Evolutionary conservation across 306 rosid species (phyloP).

Genomic region (Acmispon strigosus): DNA sequence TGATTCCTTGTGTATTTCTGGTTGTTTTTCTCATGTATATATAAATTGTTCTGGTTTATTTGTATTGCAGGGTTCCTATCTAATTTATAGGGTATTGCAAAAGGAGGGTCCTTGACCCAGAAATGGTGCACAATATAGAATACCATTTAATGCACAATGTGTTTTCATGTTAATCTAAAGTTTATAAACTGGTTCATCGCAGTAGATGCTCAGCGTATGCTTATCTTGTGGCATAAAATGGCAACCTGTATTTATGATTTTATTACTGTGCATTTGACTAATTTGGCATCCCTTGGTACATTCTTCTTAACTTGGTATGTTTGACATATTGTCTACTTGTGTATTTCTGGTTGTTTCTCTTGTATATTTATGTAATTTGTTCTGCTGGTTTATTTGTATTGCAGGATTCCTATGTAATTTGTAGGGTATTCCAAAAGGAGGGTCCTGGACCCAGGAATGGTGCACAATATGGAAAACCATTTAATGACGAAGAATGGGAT

Average conservation of each 20-base stretch:
- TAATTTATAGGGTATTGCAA: too few relatives aligned
- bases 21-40: too few relatives aligned
- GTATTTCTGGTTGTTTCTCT: background rate
- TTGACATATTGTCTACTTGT: background rate
- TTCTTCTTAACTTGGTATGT: background rate
- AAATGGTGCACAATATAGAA: too few relatives aligned
- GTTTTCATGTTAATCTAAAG: background rate
- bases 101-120: too few relatives aligned
- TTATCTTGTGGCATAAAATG: background rate
- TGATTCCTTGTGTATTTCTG: background rate
- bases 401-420: slow-evolving; percentile 75
- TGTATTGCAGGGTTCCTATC: too few relatives aligned
- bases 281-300: background rate
- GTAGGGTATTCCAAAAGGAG: slow-evolving; percentile 59
- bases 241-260: background rate
- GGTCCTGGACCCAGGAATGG: slow-evolving; percentile 85
- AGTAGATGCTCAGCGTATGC: background rate
- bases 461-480: slow-evolving; percentile 85
- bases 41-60: too few relatives aligned
- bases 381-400: slow-evolving; percentile 20
- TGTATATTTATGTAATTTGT: slow-evolving; percentile 3
- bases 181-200: background rate
- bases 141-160: too few relatives aligned
- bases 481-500: slow-evolving; percentile 61
- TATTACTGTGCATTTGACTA: background rate